Conservation (phyloP, 208 protist species). For the Crithidia fasciculata region DNA sequence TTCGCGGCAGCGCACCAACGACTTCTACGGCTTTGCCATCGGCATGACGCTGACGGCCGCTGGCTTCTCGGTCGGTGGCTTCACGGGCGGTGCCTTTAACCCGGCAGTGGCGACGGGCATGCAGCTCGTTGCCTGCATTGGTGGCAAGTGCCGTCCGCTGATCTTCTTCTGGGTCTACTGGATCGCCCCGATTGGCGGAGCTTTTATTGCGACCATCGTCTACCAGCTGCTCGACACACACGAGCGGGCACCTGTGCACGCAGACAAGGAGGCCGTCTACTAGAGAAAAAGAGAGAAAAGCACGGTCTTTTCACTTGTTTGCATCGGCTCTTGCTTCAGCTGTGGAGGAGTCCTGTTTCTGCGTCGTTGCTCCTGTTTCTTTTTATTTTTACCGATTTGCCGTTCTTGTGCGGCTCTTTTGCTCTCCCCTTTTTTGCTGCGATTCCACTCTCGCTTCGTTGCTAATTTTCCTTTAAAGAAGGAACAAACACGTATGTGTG, state of each 20-base stretch:
- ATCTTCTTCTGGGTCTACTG: conserved; percentile 87
- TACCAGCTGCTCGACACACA: conserved; percentile 87
- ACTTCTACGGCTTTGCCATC: conserved; percentile 86
- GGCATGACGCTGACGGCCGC: conserved; percentile 72
- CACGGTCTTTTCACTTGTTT: neutral
- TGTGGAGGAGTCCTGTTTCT: too few relatives aligned
- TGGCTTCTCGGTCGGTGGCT: conserved; percentile 71
- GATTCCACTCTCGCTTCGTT: conserved; percentile 3
- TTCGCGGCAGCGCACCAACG: conserved; percentile 84
- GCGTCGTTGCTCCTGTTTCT: neutral
- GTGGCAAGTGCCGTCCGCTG: conserved; percentile 70
- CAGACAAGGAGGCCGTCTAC: conserved; percentile 41
- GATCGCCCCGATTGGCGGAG: conserved; percentile 82
- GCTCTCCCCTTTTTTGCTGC: conserved; percentile 4
- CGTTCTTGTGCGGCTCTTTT: neutral
- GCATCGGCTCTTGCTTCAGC: too few relatives aligned
- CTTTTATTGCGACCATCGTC: conserved; percentile 77
- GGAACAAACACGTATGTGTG: neutral
- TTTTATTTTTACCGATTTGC: neutral
- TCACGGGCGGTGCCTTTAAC: conserved; percentile 81
- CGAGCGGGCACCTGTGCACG: conserved; percentile 40
- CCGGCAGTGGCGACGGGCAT: conserved; percentile 79
- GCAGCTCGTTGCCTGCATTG: conserved; percentile 73
- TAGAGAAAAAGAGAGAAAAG: neutral
- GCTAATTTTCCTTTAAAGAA: conserved; percentile 8